phyloP scores from a whole-genome alignment of 805 yeast genomes.

The Hanseniaspora jakobsenii region DNA sequence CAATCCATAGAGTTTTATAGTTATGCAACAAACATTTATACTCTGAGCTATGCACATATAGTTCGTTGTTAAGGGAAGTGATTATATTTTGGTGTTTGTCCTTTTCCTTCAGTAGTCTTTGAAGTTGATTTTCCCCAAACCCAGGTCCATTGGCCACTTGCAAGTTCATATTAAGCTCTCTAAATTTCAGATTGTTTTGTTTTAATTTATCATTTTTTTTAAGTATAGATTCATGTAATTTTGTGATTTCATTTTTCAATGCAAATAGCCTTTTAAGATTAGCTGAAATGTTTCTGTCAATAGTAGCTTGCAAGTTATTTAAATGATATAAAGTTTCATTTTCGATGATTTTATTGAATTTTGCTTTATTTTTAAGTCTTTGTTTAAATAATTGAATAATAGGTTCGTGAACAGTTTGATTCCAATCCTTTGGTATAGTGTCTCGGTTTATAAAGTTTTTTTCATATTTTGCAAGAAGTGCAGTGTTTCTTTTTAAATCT shows the following conservation, averaged over 20 bases:
- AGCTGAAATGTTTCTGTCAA: slow-evolving; percentile 22
- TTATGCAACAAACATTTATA: slow-evolving; percentile 25
- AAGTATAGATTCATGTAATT: slow-evolving; percentile 24
- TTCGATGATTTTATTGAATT: slow-evolving; percentile 12
- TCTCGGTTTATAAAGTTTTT: slow-evolving; percentile 18
- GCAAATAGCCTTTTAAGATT: slow-evolving; percentile 25
- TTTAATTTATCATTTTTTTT: slow-evolving; percentile 23
- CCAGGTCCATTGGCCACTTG: slow-evolving; percentile 18
- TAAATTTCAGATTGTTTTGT: slow-evolving; percentile 21
- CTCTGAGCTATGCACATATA: slow-evolving; percentile 25
- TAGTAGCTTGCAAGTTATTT: slow-evolving; percentile 9
- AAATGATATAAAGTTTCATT: slow-evolving; percentile 24
- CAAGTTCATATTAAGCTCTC: slow-evolving; percentile 26
- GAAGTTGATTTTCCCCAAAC: slow-evolving; percentile 24
- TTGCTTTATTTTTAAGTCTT: neutral
- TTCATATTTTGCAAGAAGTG: slow-evolving; percentile 23
- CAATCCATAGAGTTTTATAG: slow-evolving; percentile 28
- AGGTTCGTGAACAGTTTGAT: slow-evolving; percentile 15
- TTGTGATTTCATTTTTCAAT: slow-evolving; percentile 24
- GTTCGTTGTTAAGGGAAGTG: slow-evolving; percentile 21
- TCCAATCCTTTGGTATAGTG: slow-evolving; percentile 26
- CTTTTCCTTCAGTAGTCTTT: slow-evolving; percentile 24
- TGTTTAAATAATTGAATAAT: slow-evolving; percentile 17
- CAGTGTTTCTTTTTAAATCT: slow-evolving; percentile 27
- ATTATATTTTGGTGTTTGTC: slow-evolving; percentile 18